Conservation (phyloP, 208 protist species). For the Kentomonas sorsogonicus region DNA sequence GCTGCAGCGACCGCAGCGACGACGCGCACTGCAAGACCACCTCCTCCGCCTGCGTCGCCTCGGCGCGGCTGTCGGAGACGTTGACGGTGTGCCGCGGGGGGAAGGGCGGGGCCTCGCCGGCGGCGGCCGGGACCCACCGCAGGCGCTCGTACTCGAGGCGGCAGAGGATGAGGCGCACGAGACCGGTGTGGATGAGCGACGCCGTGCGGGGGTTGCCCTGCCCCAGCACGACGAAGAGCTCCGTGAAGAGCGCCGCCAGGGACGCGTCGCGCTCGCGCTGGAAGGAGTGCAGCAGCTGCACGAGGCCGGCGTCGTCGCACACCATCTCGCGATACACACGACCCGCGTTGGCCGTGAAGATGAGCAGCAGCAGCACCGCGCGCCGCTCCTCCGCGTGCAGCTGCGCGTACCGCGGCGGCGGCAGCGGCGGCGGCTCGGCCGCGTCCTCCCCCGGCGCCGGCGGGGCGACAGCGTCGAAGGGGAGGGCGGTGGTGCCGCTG, state of each 20-base stretch:
- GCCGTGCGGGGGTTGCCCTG: conserved; percentile 51
- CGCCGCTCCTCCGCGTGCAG: conserved; percentile 37
- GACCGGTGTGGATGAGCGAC: conserved; percentile 42
- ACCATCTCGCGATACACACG: conserved; percentile 88
- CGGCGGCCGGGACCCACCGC: too few species aligned
- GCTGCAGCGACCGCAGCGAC: conserved; percentile 59
- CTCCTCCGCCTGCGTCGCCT: conserved; percentile 14
- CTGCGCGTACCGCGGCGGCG: conserved; percentile 3
- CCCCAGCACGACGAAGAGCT: conserved; percentile 61
- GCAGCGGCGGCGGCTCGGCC: background rate
- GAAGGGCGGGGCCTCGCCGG: background rate
- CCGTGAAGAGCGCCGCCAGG: conserved; percentile 39
- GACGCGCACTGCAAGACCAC: conserved; percentile 45
- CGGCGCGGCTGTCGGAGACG: background rate
- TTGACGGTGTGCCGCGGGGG: background rate
- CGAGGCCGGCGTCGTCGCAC: conserved; percentile 56
- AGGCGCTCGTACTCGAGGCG: background rate
- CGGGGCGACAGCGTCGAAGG: background rate
- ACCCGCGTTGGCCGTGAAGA: conserved; percentile 77
- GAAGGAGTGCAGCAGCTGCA: conserved; percentile 46
- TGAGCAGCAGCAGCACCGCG: conserved; percentile 51
- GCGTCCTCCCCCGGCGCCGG: conserved; percentile 3
- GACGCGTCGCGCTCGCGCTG: conserved; percentile 45
- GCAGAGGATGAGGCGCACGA: conserved; percentile 41
- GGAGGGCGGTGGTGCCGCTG: conserved; percentile 11